phyloP scores from a whole-genome alignment of 352 stramenopile species.

The Globisporangium solare region DNA sequence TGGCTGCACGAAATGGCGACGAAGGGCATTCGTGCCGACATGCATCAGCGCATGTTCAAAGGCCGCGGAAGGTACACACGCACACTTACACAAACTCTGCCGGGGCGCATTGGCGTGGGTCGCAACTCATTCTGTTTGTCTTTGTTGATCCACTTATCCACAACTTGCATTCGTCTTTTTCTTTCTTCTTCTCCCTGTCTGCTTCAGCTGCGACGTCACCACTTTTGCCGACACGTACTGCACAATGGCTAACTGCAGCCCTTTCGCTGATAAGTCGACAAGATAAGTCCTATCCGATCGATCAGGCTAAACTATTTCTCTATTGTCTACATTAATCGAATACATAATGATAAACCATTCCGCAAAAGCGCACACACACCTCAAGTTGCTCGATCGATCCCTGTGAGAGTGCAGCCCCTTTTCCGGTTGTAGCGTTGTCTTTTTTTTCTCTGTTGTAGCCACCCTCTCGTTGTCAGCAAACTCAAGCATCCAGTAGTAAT shows the following conservation, averaged over 20 bases:
- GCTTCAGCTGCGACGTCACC: slow-evolving; percentile 71
- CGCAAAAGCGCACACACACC: slow-evolving; percentile 7
- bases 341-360: slow-evolving; percentile 16
- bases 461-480: neutral
- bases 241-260: slow-evolving; percentile 82
- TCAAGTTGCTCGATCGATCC: slow-evolving; percentile 5
- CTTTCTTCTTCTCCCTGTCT: slow-evolving; percentile 1
- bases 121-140: slow-evolving; percentile 1
- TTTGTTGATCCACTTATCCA: slow-evolving; percentile 6
- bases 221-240: slow-evolving; percentile 81
- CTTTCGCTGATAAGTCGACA: slow-evolving; percentile 82
- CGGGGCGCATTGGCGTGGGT: neutral
- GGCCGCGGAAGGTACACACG: slow-evolving; percentile 57
- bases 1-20: slow-evolving; percentile 72
- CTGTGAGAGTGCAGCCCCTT: no score
- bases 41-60: slow-evolving; percentile 81
- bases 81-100: neutral
- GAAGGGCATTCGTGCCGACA: slow-evolving; percentile 63
- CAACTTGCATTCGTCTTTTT: slow-evolving; percentile 3
- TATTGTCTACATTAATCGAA: slow-evolving; percentile 18
- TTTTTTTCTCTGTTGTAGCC: slow-evolving; percentile 5
- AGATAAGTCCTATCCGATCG: slow-evolving; percentile 22
- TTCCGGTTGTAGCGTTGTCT: neutral
- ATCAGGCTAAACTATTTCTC: slow-evolving; percentile 9
- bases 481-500: slow-evolving; percentile 11